Base-by-base conservation (phyloP, 768 basidiomycete species). In the Pleurotus citrinopileatus region DNA sequence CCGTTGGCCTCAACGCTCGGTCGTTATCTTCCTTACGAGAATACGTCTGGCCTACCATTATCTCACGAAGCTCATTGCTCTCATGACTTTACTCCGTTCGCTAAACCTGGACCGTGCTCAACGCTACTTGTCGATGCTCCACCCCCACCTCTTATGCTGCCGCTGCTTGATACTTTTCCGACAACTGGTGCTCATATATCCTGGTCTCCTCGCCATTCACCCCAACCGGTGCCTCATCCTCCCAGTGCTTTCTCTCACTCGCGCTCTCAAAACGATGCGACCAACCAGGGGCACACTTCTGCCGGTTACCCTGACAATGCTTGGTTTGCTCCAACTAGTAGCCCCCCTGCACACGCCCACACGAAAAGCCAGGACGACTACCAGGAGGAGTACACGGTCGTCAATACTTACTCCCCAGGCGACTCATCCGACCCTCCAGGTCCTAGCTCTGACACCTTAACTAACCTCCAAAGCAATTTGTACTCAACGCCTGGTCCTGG, bases 401-500 rank as follows among this genome's bases (percentile, higher is more conserved):
- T 51, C 22, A 15, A 51, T 6, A 17, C 7, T 34, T 10, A 6
- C 25, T 36, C 10, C 15, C 34, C 4, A 23, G 19, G 15, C 37
- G 29, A 20, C 43, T 44, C 43, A 8, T 51, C 48, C 19, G 48
- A 51, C 32, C 29, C 48, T 22, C 48, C 48, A 22, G 32, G 29
- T 19, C 48, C 48, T 12, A 51, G 48, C 19, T 51, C 48, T 15
- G 48, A 51, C 27, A 51, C 48, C 13, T 20, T 51, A 17, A 51
- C 48, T 4, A 51, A 51, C 22, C 19, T 51, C 15, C 48, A 51
- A 51, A 34, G 44, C 3, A 29, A 44, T 5, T 59, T 66, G 54
- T 82, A 73, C 59, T 65, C 70, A n/a, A 79, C 77, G 44, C 82
- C 83, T 32, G 80, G 80, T 22, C 80, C 80, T 32, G 69, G 60